These are phyloP conservation scores for Pochonia chlamydosporia DNA, from an alignment of 2,329 filamentous ascomycete genomes.

Conservation along the genomic window DNA sequence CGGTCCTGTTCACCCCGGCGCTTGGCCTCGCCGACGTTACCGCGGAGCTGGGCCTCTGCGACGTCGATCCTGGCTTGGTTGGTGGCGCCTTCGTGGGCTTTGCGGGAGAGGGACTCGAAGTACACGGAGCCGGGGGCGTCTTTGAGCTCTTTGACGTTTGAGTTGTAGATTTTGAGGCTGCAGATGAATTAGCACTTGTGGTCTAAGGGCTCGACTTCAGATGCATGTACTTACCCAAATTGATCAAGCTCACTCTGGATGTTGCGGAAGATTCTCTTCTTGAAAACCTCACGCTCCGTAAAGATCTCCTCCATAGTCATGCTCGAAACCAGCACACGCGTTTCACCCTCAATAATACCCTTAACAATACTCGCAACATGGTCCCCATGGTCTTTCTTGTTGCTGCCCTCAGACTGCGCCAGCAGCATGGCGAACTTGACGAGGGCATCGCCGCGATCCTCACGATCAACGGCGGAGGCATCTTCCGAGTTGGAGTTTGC, in stretches of 20 bases:
- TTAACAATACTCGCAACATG: conserved; percentile 84
- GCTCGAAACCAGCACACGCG: conserved; percentile 71
- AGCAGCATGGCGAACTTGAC: conserved; percentile 79
- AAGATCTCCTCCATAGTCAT: conserved; percentile 96
- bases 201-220: no score
- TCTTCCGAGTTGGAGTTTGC: conserved; percentile 27
- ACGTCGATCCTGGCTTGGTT: conserved; percentile 71
- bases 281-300: conserved; percentile 70
- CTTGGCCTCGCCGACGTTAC: conserved; percentile 71
- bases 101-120: conserved; percentile 74
- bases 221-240: conserved; percentile 43
- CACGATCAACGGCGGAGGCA: conserved; percentile 23
- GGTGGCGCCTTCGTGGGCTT: conserved; percentile 78
- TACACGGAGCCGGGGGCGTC: conserved; percentile 79
- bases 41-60: conserved; percentile 56
- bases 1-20: conserved; percentile 77
- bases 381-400: conserved; percentile 34
- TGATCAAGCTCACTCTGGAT: conserved; percentile 75
- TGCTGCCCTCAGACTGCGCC: conserved; percentile 56
- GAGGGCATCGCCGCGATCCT: conserved; percentile 56
- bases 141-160: conserved; percentile 67
- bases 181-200: conserved; percentile 24
- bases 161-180: conserved; percentile 60
- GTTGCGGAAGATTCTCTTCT: conserved; percentile 67
- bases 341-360: conserved; percentile 86